These are phyloP conservation scores for Amanita molliuscula DNA, from an alignment of 768 basidiomycete species.

Conservation along the genomic window DNA sequence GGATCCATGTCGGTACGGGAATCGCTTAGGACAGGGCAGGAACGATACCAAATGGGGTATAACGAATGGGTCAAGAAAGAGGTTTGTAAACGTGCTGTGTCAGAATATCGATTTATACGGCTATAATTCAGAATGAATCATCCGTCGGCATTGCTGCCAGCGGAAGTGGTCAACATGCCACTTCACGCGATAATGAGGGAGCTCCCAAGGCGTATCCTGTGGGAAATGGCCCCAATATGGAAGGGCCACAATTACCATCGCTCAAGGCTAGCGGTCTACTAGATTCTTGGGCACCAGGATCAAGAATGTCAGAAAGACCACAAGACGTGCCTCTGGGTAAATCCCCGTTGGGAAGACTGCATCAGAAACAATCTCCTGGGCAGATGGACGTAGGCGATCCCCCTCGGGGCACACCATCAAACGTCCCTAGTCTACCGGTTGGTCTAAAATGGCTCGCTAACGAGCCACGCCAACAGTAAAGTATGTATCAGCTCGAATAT, in stretches of 20 bases:
- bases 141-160: neutral
- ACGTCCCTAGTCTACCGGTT: slow-evolving; percentile 38
- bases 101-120: neutral
- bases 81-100: neutral
- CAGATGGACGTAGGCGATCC: neutral
- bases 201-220: neutral
- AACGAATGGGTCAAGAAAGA: slow-evolving; percentile 3
- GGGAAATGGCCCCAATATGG: neutral
- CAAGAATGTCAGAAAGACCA: slow-evolving; percentile 13
- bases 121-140: neutral
- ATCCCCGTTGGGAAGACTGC: slow-evolving; percentile 11
- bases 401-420: neutral
- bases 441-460: slow-evolving; percentile 63
- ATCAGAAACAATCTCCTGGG: neutral
- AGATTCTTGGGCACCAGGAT: slow-evolving; percentile 36
- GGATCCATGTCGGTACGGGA: neutral
- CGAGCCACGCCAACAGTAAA: slow-evolving; percentile 32
- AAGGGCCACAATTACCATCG: slow-evolving; percentile 40
- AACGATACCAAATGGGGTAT: slow-evolving; percentile 1
- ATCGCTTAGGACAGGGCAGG: neutral
- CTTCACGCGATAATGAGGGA: neutral
- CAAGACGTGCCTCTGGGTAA: slow-evolving; percentile 20
- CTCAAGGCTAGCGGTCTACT: slow-evolving; percentile 67
- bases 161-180: neutral
- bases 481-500: slow-evolving; percentile 8